A percentile compares a stretch with the other conserved stretches of the same genome.
Conservation (phyloP, 306 rosid genomes). For the Vachellia pachyceras region DNA sequence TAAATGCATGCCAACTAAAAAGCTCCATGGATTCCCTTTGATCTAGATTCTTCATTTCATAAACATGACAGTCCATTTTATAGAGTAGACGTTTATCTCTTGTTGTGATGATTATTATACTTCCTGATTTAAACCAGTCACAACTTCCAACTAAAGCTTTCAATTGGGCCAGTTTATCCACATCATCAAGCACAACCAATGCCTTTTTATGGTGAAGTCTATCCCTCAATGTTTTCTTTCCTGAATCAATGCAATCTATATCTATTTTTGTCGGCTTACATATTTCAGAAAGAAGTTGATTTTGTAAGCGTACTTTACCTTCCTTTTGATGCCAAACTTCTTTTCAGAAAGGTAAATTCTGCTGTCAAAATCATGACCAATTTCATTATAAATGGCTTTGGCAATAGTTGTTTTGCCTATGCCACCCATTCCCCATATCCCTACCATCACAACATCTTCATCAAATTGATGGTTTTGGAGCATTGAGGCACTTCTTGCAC, state of each 20-base stretch:
- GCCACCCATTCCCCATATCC: slow-evolving; percentile 13
- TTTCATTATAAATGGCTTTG: not conserved
- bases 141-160: not conserved
- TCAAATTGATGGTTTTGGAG: not conserved
- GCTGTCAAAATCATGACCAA: not conserved
- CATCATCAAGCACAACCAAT: not conserved
- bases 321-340: not conserved
- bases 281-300: not conserved
- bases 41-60: not conserved
- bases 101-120: not conserved
- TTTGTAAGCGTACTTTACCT: not conserved
- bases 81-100: not conserved
- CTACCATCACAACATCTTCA: not conserved
- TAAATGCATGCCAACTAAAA: not conserved
- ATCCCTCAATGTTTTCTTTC: not conserved
- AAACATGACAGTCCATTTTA: not conserved
- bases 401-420: not conserved
- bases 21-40: not conserved
- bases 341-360: not conserved
- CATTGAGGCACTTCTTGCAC: not conserved
- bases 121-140: not conserved
- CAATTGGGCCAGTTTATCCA: not conserved
- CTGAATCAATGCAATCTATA: not conserved
- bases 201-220: not conserved
- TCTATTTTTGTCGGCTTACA: not conserved